Evolutionary conservation across 2,329 filamentous ascomycete genomes (phyloP).

Genomic region (Cryphonectria naterciae): DNA sequence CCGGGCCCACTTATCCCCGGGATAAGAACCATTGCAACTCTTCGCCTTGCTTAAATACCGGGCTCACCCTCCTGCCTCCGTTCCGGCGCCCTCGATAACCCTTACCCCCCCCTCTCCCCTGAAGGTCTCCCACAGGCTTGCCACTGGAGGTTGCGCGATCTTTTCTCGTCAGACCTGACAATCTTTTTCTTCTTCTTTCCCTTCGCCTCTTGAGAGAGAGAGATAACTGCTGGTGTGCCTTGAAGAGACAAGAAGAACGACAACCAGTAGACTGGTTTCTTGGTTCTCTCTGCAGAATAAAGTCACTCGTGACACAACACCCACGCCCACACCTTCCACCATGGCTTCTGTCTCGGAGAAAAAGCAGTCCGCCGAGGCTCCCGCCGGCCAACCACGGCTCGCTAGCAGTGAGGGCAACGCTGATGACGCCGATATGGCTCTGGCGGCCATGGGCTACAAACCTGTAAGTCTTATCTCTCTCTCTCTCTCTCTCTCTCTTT

Average conservation of each 20-base stretch:
- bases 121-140: background rate
- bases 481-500: too few species aligned
- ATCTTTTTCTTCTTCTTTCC: background rate
- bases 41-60: slow-evolving; percentile 12
- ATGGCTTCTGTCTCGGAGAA: slow-evolving; percentile 21
- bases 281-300: background rate
- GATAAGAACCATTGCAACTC: slow-evolving; percentile 1
- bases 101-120: background rate
- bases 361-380: slow-evolving; percentile 16
- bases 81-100: background rate
- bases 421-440: slow-evolving; percentile 38
- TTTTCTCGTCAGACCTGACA: background rate
- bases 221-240: background rate
- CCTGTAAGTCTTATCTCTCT: slow-evolving; percentile 35
- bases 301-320: background rate
- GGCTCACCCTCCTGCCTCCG: slow-evolving; percentile 2
- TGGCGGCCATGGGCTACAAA: slow-evolving; percentile 44
- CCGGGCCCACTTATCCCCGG: slow-evolving; percentile 5
- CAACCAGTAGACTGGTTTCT: background rate
- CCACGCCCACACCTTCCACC: slow-evolving; percentile 8
- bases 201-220: background rate
- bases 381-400: background rate
- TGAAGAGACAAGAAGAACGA: background rate
- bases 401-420: slow-evolving; percentile 24
- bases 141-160: background rate